Base-by-base conservation (phyloP, 177 flowering plant genomes). In the Vitis hybrid region DNA sequence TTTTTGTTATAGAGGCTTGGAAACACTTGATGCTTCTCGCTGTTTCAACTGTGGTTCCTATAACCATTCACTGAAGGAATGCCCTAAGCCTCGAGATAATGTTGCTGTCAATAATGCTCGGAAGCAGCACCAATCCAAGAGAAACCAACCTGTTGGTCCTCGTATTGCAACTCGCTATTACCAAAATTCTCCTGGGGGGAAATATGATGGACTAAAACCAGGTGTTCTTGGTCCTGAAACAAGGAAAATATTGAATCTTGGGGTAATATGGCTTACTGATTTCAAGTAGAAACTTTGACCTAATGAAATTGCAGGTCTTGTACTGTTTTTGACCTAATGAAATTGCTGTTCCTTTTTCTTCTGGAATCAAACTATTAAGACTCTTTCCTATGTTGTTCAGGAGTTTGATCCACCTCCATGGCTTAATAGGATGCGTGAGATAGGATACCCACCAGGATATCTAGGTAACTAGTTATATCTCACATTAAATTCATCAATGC, bases 401-500 rank as follows among this genome's bases (percentile, higher is more conserved):
- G 99, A 95, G 81, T 84, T 88, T 77, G 99, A 95, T 81, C 99
- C 99, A 74, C 99, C 99, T 46, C 99, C 99, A 27, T 95, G 98
- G 99, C 89, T 95, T 52, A 75, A 84, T 72, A 88, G 98, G 74
- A 95, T 95, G 99, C 86, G 97, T 60, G 94, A 91, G 82, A 70
- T 95, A 10, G 99, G 99, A 46, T 95, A 93, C 71, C 99, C 98
- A 62, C 98, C 93, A 12, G 99, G 98, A 74, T 95, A 95, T 86
- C 73, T 93, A 72, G 97, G 98, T 95, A 83, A 70, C 46, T 35
- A 35, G 46, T 35, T 35, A 35, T 35, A 35, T 35, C 46, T 35
- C 46, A 35, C 46, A 35, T 10, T 67, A 54, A 18, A 62, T 30
- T 35, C 46, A 35, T 35, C 46, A 35, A 6, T 35, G 46, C 6